Evolutionary conservation across 805 yeast species (phyloP), one percentile per base, ranked within the genome.

Genomic region (Ogataea minuta): DNA sequence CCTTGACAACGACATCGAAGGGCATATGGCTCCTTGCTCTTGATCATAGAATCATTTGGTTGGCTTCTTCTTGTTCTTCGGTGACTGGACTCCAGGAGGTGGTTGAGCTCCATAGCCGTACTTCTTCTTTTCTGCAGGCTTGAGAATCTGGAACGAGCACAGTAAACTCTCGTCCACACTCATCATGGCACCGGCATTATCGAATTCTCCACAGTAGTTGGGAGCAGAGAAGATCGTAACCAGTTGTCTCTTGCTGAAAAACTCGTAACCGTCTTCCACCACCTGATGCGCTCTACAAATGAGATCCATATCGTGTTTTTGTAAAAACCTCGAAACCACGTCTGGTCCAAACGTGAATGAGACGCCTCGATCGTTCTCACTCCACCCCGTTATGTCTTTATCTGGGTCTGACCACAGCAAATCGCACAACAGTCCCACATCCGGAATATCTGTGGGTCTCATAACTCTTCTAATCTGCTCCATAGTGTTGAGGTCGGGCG

Each of bases 281-380:
- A 91, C 99, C 70, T 91, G 98, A 74, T 91, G 99, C 32, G 98
- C 98, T 64, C 99, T 80, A 71, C 98, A 93, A 57, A 91, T 90
- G 59, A 91, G 79, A 67, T 93, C 98, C 93, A 91, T 86, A 63
- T 91, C 98, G 66, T 91, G 98, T 60, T 89, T 90, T 64, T 91
- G 97, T 63, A 93, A 71, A 64, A 91, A 91, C 67, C 98, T 76
- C 52, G 95, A 85, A 39, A 91, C 98, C 38, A 91, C 98, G 64
- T 91, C 99, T 8, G 98, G 98, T n/a, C 98, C 98, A 68, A 93
- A 91, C n/a, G 98, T 91, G 67, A 90, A 91, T 17, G 97, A 89
- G 46, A 91, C 98, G 62, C 98, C 98, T 69, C 99, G 85, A 70
- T 93, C 99, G 65, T 93, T 91, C 70, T 93, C 99, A 55, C 95